phyloP scores from a whole-genome alignment of 495 filamentous ascomycete species.

The Usnea hakonensis region DNA sequence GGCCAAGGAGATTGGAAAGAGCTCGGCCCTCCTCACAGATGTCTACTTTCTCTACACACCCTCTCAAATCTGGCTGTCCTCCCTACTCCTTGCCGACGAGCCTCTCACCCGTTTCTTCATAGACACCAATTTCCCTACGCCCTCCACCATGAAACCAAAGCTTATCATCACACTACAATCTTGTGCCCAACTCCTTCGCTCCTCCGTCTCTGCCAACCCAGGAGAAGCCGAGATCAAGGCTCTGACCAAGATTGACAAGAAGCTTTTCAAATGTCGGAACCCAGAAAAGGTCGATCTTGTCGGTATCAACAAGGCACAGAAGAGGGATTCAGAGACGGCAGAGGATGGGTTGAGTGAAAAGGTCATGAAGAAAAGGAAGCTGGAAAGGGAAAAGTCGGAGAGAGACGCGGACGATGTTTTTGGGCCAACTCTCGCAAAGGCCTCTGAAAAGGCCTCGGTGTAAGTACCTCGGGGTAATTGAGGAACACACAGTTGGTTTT shows the following conservation, averaged over 20 bases:
- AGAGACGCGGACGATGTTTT: conserved; percentile 46
- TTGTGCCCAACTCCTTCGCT: conserved; percentile 39
- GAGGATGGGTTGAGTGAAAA: conserved; percentile 23
- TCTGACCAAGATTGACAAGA: conserved; percentile 56
- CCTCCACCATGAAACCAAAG: conserved; percentile 31
- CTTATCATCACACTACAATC: conserved; percentile 35
- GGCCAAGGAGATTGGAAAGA: conserved; percentile 66
- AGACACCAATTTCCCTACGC: conserved; percentile 53
- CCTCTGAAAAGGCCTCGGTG: background rate
- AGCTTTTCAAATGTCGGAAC: conserved; percentile 71
- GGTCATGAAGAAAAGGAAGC: conserved; percentile 53
- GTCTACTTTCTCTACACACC: conserved; percentile 95
- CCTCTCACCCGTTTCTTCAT: conserved; percentile 67
- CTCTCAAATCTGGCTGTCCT: conserved; percentile 82
- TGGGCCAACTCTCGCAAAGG: conserved; percentile 18
- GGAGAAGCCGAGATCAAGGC: conserved; percentile 38
- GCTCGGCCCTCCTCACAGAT: conserved; percentile 76
- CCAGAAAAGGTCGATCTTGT: conserved; percentile 48
- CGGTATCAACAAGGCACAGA: conserved; percentile 33
- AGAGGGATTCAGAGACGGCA: conserved; percentile 28
- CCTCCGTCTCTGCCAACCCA: conserved; percentile 36
- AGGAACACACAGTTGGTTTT: too few species aligned
- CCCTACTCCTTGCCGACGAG: conserved; percentile 65
- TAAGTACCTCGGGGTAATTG: too few species aligned
- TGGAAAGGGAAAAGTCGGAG: conserved; percentile 40